These are phyloP conservation scores for Tinospora cordifolia DNA, from an alignment of 164 flowering plant species.

Conservation along the genomic window DNA sequence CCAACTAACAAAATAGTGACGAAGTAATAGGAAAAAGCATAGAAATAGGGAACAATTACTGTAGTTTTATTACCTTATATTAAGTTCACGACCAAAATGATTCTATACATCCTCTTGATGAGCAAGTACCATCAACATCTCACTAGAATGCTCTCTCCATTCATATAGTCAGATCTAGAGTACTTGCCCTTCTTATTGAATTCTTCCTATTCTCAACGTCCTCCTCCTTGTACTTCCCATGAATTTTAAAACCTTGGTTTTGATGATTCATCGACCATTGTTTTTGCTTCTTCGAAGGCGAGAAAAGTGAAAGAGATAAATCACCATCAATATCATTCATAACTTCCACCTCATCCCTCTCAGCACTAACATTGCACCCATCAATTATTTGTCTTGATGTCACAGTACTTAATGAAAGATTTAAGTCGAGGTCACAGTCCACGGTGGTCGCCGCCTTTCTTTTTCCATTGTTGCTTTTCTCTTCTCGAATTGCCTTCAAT, in stretches of 20 bases:
- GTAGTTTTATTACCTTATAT: background rate
- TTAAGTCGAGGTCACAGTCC: constrained; percentile 38
- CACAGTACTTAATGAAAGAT: constrained; percentile 38
- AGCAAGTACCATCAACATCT: constrained; percentile 68
- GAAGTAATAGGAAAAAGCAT: background rate
- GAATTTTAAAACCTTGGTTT: background rate
- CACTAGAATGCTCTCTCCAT: constrained; percentile 52
- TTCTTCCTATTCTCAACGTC: constrained; percentile 14
- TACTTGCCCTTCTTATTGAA: constrained; percentile 41
- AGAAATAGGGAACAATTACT: background rate
- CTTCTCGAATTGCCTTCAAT: constrained; percentile 3
- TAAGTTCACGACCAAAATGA: background rate
- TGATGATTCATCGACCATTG: background rate
- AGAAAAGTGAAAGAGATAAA: constrained; percentile 42
- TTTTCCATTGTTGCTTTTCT: constrained; percentile 19
- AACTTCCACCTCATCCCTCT: background rate
- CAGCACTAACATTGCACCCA: background rate
- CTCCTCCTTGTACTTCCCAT: constrained; percentile 14
- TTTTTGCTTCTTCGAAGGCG: constrained; percentile 27
- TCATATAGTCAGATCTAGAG: constrained; percentile 91
- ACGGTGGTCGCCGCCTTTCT: constrained; percentile 22
- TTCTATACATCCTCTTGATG: constrained; percentile 15
- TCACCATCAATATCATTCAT: constrained; percentile 19
- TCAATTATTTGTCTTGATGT: constrained; percentile 7
- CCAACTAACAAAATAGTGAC: too few relatives aligned